Conservation (phyloP, 1,284 basidiomycete species). For the Ganoderma sp. region DNA sequence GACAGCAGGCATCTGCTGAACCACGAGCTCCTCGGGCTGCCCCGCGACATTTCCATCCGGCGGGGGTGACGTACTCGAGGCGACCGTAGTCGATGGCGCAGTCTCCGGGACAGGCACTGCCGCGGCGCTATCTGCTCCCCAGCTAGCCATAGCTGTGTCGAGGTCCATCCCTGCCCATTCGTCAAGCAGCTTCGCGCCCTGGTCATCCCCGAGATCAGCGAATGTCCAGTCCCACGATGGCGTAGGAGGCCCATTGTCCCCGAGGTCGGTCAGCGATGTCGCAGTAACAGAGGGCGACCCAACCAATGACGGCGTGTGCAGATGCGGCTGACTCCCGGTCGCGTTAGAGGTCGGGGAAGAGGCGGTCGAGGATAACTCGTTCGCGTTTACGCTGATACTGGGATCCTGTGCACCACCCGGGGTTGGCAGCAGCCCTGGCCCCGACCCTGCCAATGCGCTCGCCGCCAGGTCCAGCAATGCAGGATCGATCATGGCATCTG, state of each 20-base stretch:
- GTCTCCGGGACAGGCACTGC: not conserved
- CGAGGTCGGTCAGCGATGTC: slow-evolving; percentile 44
- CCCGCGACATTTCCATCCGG: not conserved
- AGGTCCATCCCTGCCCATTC: slow-evolving; percentile 33
- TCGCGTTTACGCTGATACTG: not conserved
- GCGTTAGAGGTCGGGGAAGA: not conserved
- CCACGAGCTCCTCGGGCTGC: not conserved
- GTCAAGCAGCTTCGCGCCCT: slow-evolving; percentile 31
- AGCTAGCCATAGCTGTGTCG: slow-evolving; percentile 20
- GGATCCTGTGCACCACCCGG: not conserved
- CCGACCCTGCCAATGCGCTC: slow-evolving; percentile 5
- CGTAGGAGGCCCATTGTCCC: slow-evolving; percentile 28
- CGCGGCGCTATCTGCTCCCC: slow-evolving; percentile 4
- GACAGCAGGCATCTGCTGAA: too few species aligned
- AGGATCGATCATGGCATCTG: slow-evolving; percentile 46
- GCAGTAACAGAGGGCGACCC: slow-evolving; percentile 46
- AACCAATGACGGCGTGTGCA: slow-evolving; percentile 36
- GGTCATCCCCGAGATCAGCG: slow-evolving; percentile 12
- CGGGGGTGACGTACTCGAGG: not conserved
- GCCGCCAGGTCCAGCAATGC: slow-evolving; percentile 40
- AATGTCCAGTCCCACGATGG: slow-evolving; percentile 30
- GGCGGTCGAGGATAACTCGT: not conserved
- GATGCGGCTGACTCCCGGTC: slow-evolving; percentile 6
- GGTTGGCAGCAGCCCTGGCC: not conserved
- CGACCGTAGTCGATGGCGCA: not conserved